phyloP scores from a whole-genome alignment of 169 alveolate genomes.

The Ichthyophthirius multifiliis region DNA sequence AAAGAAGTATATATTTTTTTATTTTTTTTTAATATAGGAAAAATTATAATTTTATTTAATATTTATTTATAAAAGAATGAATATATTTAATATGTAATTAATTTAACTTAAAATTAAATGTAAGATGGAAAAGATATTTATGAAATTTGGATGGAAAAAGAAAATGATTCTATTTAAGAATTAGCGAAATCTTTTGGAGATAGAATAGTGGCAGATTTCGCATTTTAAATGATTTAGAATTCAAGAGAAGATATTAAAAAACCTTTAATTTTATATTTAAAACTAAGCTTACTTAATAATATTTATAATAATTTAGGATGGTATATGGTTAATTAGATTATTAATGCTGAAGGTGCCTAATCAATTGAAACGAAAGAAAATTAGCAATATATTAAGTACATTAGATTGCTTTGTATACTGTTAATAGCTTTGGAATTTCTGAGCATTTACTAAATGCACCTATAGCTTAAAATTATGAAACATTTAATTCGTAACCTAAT shows the following conservation, averaged over 20 bases:
- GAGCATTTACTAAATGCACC: slow-evolving; percentile 46
- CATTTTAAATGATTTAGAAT: not conserved
- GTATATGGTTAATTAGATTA: slow-evolving; percentile 23
- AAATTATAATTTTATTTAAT: not conserved
- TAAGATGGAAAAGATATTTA: slow-evolving; percentile 24
- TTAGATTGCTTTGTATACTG: slow-evolving; percentile 9
- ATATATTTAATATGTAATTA: not conserved
- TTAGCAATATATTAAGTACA: slow-evolving; percentile 17
- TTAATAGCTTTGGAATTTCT: slow-evolving; percentile 45
- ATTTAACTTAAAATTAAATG: not conserved
- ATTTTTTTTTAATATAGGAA: not conserved
- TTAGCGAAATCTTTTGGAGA: slow-evolving; percentile 48
- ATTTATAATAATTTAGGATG: slow-evolving; percentile 25
- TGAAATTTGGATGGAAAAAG: slow-evolving; percentile 42
- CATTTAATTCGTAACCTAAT: slow-evolving; percentile 29
- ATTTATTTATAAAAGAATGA: not conserved
- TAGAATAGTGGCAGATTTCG: not conserved
- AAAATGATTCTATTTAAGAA: slow-evolving; percentile 27
- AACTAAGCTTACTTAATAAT: not conserved
- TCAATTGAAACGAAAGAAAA: slow-evolving; percentile 5
- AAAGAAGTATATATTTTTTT: slow-evolving; percentile 11
- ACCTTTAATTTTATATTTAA: slow-evolving; percentile 6
- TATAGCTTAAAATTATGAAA: slow-evolving; percentile 43
- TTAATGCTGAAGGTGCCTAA: not conserved
- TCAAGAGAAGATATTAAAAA: not conserved